Percentiles rank a stretch among this genome's conserved stretches.
phyloP scores from a whole-genome alignment of 257 asterid genomes.

The Thymus quinquecostatus region DNA sequence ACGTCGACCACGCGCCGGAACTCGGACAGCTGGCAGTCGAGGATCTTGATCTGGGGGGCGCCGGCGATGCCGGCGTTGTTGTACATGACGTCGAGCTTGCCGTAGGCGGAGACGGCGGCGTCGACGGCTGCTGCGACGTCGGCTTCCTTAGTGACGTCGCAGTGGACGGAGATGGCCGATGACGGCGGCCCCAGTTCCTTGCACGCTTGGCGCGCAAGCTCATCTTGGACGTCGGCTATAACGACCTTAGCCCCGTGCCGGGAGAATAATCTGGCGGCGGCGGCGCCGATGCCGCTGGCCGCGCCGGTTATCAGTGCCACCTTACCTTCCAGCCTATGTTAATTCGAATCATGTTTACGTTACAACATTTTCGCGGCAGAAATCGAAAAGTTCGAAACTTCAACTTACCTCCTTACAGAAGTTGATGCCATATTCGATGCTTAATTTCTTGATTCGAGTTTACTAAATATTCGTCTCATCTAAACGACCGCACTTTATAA shows the following conservation, averaged over 20 bases:
- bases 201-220: conserved; percentile 31
- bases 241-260: conserved; percentile 49
- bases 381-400: too few species aligned
- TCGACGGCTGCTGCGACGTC: conserved; percentile 38
- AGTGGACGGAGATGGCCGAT: conserved; percentile 35
- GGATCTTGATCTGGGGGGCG: neutral
- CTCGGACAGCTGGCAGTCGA: conserved; percentile 14
- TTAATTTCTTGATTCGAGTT: too few species aligned
- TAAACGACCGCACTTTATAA: too few species aligned
- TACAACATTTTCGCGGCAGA: too few species aligned
- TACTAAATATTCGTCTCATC: too few species aligned
- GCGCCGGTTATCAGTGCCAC: conserved; percentile 79
- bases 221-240: conserved; percentile 47
- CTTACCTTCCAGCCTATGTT: conserved; percentile 62
- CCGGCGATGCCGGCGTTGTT: conserved; percentile 27
- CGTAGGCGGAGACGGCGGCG: conserved; percentile 33
- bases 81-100: conserved; percentile 28
- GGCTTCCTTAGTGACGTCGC: conserved; percentile 43
- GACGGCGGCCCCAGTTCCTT: conserved; percentile 19
- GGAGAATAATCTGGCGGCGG: conserved; percentile 40
- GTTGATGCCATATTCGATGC: neutral
- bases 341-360: too few species aligned
- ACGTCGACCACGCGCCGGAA: conserved; percentile 34
- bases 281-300: conserved; percentile 79
- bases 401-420: neutral